Evolutionary conservation across 495 filamentous ascomycete species (phyloP).

Genomic region (Parmelia sp.): DNA sequence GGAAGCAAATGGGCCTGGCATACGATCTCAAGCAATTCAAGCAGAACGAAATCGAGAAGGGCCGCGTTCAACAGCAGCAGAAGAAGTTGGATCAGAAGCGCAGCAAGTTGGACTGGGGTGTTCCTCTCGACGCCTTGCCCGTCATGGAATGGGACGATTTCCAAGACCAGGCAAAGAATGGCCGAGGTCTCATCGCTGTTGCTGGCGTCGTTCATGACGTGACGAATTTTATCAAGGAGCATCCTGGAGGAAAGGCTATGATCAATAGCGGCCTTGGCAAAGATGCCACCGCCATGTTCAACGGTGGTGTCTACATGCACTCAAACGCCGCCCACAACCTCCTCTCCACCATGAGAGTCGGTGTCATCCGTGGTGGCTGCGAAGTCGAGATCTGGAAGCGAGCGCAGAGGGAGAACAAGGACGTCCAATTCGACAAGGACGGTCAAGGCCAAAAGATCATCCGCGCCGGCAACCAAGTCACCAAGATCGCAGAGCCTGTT

Average conservation of each 20-base stretch:
- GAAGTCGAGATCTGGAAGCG: slow-evolving; percentile 99
- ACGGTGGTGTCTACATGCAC: slow-evolving; percentile 97
- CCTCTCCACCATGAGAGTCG: slow-evolving; percentile 91
- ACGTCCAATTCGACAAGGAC: slow-evolving; percentile 72
- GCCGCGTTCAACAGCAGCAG: slow-evolving; percentile 90
- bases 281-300: slow-evolving; percentile 98
- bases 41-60: slow-evolving; percentile 98
- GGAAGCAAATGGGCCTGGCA: slow-evolving; percentile 90
- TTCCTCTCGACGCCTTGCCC: slow-evolving; percentile 86
- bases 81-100: slow-evolving; percentile 99
- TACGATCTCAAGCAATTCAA: slow-evolving; percentile 97
- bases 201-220: slow-evolving; percentile 97
- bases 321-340: slow-evolving; percentile 97
- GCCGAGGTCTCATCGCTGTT: slow-evolving; percentile 78
- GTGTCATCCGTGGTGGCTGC: slow-evolving; percentile 90
- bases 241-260: slow-evolving; percentile 94
- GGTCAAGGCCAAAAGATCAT: slow-evolving; percentile 75
- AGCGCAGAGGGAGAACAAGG: slow-evolving; percentile 83
- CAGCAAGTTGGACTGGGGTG: slow-evolving; percentile 86
- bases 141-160: slow-evolving; percentile 97
- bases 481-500: slow-evolving; percentile 69
- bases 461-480: slow-evolving; percentile 84
- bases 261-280: slow-evolving; percentile 91
- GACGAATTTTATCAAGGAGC: slow-evolving; percentile 88
- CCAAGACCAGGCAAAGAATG: slow-evolving; percentile 78